phyloP scores from a whole-genome alignment of 1,139 yeast species.

The Tardiomyces digboiensis region DNA sequence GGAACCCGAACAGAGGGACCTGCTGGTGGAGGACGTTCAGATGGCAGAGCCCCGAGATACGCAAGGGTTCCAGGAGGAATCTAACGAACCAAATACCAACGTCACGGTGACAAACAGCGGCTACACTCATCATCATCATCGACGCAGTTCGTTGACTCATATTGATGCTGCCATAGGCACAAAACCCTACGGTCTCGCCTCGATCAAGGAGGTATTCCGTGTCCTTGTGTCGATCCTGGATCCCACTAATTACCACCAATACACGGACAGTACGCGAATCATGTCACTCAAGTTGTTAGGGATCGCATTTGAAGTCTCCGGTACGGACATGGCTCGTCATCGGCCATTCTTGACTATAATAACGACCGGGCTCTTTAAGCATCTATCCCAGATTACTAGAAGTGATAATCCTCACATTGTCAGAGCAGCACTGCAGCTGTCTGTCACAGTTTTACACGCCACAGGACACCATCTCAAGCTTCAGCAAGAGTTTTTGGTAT shows the following conservation, averaged over 20 bases:
- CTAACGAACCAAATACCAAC: slow-evolving; percentile 2
- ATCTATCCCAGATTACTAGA: slow-evolving; percentile 71
- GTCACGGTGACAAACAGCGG: slow-evolving; percentile 2
- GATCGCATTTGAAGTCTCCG: slow-evolving; percentile 77
- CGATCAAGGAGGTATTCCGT: slow-evolving; percentile 60
- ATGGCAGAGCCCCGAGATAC: slow-evolving; percentile 4
- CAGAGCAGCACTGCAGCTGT: slow-evolving; percentile 66
- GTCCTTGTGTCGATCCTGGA: slow-evolving; percentile 77
- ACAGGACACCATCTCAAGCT: slow-evolving; percentile 26
- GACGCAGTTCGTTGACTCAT: not conserved
- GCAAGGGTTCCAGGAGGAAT: not conserved
- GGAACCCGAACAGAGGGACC: slow-evolving; percentile 35
- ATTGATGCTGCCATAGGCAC: not conserved
- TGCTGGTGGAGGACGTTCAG: not conserved
- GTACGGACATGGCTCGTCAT: slow-evolving; percentile 54
- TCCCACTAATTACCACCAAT: slow-evolving; percentile 74
- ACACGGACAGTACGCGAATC: slow-evolving; percentile 79
- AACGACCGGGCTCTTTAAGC: slow-evolving; percentile 75
- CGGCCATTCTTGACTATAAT: slow-evolving; percentile 58
- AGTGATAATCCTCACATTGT: slow-evolving; percentile 58
- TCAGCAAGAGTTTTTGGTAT: slow-evolving; percentile 32
- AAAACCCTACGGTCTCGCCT: slow-evolving; percentile 52
- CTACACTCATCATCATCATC: slow-evolving; percentile 3
- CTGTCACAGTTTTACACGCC: slow-evolving; percentile 44
- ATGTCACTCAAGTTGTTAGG: slow-evolving; percentile 72